Evolutionary conservation across 2,329 filamentous ascomycete genomes (phyloP).

Genomic region (Fragosphaeria purpurea): DNA sequence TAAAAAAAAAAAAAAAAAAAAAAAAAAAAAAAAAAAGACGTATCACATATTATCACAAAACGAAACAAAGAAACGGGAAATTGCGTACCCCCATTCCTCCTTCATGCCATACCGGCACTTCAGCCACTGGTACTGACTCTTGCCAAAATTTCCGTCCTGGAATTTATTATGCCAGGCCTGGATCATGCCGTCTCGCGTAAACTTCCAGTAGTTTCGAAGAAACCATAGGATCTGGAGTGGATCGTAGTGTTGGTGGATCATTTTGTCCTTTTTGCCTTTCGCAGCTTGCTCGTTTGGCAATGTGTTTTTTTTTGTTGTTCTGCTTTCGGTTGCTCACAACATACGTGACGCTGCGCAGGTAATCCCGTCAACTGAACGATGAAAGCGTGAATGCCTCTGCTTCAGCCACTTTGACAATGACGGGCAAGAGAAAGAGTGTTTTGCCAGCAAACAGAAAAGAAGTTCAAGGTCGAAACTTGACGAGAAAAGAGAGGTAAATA

Average conservation of each 20-base stretch:
- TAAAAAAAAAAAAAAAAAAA: neutral
- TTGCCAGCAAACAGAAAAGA: too few relatives aligned
- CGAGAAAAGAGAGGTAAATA: too few relatives aligned
- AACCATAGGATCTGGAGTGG: conserved; percentile 14
- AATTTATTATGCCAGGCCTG: conserved; percentile 5
- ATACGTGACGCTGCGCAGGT: too few relatives aligned
- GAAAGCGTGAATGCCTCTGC: too few relatives aligned
- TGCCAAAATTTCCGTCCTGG: conserved; percentile 10
- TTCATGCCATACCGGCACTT: conserved; percentile 14
- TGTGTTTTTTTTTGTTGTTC: neutral
- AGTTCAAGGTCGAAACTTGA: too few relatives aligned
- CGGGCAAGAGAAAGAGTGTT: too few relatives aligned
- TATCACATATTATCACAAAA: neutral
- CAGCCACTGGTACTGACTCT: conserved; percentile 15
- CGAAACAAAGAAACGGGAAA: neutral
- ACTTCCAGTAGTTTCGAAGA: conserved; percentile 12
- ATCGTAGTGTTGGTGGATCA: conserved; percentile 14
- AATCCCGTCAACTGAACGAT: too few relatives aligned
- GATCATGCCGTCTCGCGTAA: conserved; percentile 7
- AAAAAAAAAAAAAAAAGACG: neutral
- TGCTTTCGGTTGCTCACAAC: neutral
- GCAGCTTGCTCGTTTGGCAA: too few relatives aligned
- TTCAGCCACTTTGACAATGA: too few relatives aligned
- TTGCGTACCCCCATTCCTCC: conserved; percentile 14
- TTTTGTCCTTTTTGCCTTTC: neutral